A percentile compares a stretch with the other conserved stretches of the same genome.
These are phyloP conservation scores for Fomitopsis serialis DNA, from an alignment of 768 basidiomycete species.

Conservation along the genomic window DNA sequence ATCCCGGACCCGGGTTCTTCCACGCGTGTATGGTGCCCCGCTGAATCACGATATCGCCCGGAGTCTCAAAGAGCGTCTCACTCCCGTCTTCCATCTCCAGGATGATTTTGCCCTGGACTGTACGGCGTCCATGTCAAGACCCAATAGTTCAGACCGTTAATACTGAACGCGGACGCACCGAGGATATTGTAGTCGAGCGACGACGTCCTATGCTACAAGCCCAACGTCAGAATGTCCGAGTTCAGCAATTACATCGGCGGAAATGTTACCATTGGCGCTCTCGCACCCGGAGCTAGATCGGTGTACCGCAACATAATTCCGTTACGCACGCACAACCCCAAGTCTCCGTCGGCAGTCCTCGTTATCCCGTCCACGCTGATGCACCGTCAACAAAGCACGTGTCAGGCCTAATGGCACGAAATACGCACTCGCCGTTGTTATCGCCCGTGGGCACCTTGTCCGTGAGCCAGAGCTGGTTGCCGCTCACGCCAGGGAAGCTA, in stretches of 20 bases:
- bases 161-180: conserved; percentile 26
- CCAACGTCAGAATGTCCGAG: conserved; percentile 12
- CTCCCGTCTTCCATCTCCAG: conserved; percentile 53
- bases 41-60: conserved; percentile 53
- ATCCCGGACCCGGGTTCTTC: conserved; percentile 48
- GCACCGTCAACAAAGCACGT: not conserved
- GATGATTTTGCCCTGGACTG: conserved; percentile 51
- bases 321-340: conserved; percentile 37
- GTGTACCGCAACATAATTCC: conserved; percentile 49
- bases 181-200: conserved; percentile 61
- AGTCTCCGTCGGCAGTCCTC: conserved; percentile 32
- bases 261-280: conserved; percentile 39
- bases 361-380: conserved; percentile 46
- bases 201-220: conserved; percentile 39
- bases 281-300: conserved; percentile 47
- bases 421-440: conserved; percentile 37
- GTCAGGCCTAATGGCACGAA: not conserved
- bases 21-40: conserved; percentile 58
- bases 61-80: conserved; percentile 45
- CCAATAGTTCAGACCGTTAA: not conserved
- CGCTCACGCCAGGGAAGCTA: conserved; percentile 23
- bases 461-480: conserved; percentile 45
- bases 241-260: not conserved
- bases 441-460: conserved; percentile 46
- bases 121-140: too few species aligned